phyloP scores from a whole-genome alignment of 1,284 basidiomycete genomes.

The Tylopilus sp. region DNA sequence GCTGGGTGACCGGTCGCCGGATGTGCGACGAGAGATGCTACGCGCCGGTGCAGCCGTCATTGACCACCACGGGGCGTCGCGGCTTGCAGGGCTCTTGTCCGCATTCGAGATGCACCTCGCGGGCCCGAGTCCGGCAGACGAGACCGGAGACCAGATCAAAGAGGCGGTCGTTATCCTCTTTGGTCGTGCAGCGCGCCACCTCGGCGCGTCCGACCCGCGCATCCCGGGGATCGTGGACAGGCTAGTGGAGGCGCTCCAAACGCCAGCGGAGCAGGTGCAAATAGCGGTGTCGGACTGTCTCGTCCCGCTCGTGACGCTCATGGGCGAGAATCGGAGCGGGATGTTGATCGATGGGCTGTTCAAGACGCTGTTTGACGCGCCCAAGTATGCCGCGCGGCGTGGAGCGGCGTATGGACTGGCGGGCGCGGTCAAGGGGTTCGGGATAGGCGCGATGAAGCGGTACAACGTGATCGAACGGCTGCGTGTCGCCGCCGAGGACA shows the following conservation, averaged over 20 bases:
- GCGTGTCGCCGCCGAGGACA: conserved; percentile 81
- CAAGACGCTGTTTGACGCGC: conserved; percentile 69
- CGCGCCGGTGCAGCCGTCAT: conserved; percentile 80
- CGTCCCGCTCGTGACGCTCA: conserved; percentile 78
- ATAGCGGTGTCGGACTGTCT: conserved; percentile 95
- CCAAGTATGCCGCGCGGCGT: conserved; percentile 88
- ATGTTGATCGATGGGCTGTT: conserved; percentile 76
- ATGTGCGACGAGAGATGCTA: conserved; percentile 87
- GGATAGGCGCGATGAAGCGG: conserved; percentile 83
- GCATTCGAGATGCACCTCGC: conserved; percentile 84
- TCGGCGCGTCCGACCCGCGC: conserved; percentile 72
- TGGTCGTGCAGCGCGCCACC: conserved; percentile 88
- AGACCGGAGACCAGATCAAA: conserved; percentile 83
- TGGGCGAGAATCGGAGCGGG: conserved; percentile 57
- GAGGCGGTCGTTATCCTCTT: conserved; percentile 95
- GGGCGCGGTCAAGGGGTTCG: conserved; percentile 87
- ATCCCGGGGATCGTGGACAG: conserved; percentile 85
- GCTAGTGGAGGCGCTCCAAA: conserved; percentile 89
- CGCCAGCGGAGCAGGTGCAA: conserved; percentile 95
- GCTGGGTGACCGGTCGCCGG: conserved; percentile 81
- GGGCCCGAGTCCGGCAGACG: conserved; percentile 57
- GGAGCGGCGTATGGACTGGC: conserved; percentile 97
- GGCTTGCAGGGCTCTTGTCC: conserved; percentile 74
- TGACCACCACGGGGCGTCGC: conserved; percentile 77
- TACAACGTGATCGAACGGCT: conserved; percentile 77